Percentiles rank a stretch among this genome's conserved stretches.
Evolutionary conservation across 352 stramenopile species (phyloP).

Genomic region (Halophytophthora batemanensis): DNA sequence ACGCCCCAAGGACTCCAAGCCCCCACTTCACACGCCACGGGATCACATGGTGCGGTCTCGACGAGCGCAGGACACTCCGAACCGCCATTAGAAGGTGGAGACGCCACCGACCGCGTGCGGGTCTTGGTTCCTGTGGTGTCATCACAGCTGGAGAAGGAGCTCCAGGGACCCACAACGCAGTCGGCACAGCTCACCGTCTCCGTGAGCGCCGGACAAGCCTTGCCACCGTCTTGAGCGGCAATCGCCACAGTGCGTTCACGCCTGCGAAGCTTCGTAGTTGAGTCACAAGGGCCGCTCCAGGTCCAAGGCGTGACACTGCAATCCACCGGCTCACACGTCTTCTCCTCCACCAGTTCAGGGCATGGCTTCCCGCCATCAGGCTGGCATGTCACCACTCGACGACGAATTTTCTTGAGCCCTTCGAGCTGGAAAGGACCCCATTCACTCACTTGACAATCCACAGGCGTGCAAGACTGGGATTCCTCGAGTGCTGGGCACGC

Average conservation of each 20-base stretch:
- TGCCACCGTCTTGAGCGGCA: conserved; percentile 33
- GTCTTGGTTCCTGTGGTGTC: conserved; percentile 39
- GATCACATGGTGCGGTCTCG: conserved; percentile 28
- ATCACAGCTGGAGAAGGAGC: conserved; percentile 39
- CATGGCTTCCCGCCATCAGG: conserved; percentile 43
- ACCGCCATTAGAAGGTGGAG: conserved; percentile 30
- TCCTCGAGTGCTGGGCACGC: conserved; percentile 32
- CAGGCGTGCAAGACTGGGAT: conserved; percentile 21
- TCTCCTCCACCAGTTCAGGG: conserved; percentile 36
- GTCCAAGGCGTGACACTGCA: conserved; percentile 43
- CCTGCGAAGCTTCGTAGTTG: conserved; percentile 25
- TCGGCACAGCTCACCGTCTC: conserved; percentile 35
- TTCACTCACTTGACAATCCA: conserved; percentile 40
- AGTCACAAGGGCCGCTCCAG: conserved; percentile 31
- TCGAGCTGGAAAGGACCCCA: conserved; percentile 37
- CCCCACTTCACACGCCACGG: conserved; percentile 37
- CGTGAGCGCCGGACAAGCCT: conserved; percentile 32
- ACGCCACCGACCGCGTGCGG: conserved; percentile 31
- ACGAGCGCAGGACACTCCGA: conserved; percentile 27
- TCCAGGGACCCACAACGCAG: conserved; percentile 45
- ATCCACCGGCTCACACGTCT: conserved; percentile 34
- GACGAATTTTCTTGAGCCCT: conserved; percentile 35
- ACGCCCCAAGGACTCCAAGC: conserved; percentile 28
- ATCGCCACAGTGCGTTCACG: conserved; percentile 30
- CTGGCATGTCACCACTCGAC: conserved; percentile 30